Evolutionary conservation across 1,139 yeast genomes (phyloP).

Genomic region (Hemisphaericaspora subhashii): DNA sequence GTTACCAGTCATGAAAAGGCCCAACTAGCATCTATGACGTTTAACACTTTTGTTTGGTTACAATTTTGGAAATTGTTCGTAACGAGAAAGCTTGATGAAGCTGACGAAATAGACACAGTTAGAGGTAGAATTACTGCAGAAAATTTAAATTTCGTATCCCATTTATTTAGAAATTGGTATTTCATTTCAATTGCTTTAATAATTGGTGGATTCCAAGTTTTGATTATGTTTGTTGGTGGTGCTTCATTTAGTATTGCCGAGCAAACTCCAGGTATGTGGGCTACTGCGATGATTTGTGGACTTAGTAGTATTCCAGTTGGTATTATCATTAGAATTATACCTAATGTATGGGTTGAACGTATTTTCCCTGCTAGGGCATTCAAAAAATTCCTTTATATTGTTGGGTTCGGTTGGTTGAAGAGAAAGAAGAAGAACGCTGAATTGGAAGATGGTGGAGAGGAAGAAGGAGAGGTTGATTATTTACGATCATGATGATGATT

Average conservation of each 20-base stretch:
- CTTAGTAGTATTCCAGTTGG: slow-evolving; percentile 82
- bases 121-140: slow-evolving; percentile 56
- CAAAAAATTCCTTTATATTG: slow-evolving; percentile 43
- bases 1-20: slow-evolving; percentile 48
- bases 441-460: slow-evolving; percentile 8
- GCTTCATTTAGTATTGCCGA: slow-evolving; percentile 83
- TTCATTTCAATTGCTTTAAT: slow-evolving; percentile 69
- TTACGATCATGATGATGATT: too few species aligned
- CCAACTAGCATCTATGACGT: slow-evolving; percentile 79
- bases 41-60: slow-evolving; percentile 96
- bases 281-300: slow-evolving; percentile 82
- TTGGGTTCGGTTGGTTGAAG: slow-evolving; percentile 47
- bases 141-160: slow-evolving; percentile 79
- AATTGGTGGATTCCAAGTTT: slow-evolving; percentile 79
- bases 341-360: slow-evolving; percentile 73
- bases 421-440: slow-evolving; percentile 25
- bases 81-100: slow-evolving; percentile 89
- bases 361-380: slow-evolving; percentile 68
- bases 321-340: slow-evolving; percentile 68
- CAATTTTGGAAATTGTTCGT: slow-evolving; percentile 93
- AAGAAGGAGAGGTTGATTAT: not conserved
- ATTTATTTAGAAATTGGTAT: slow-evolving; percentile 78
- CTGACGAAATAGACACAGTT: slow-evolving; percentile 60
- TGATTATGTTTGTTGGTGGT: slow-evolving; percentile 97
- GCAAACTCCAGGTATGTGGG: slow-evolving; percentile 89